These are phyloP conservation scores for Pseudogymnoascus sp. DNA, from an alignment of 2,329 filamentous ascomycete species.

Conservation along the genomic window DNA sequence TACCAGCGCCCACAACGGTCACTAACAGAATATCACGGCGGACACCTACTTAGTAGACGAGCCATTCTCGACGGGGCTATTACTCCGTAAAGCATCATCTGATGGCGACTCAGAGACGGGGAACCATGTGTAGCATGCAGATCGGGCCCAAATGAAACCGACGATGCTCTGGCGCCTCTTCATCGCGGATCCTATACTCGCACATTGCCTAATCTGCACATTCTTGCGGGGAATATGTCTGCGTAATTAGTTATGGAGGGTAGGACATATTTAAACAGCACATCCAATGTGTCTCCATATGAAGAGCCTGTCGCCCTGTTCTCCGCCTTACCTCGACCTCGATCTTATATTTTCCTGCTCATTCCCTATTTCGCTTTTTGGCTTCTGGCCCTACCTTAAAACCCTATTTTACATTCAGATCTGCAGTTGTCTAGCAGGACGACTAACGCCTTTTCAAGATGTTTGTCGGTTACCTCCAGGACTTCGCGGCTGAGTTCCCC, in stretches of 20 bases:
- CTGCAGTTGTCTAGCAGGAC: background rate
- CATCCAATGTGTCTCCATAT: background rate
- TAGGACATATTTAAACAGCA: background rate
- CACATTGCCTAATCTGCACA: background rate
- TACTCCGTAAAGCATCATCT: constrained; percentile 2
- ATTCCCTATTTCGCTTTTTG: background rate
- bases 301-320: background rate
- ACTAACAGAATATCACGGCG: background rate
- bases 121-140: background rate
- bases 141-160: background rate
- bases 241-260: background rate
- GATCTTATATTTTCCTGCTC: background rate
- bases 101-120: background rate
- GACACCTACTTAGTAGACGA: background rate
- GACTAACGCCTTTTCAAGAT: background rate
- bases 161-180: background rate
- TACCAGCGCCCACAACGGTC: background rate
- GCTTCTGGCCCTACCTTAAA: background rate
- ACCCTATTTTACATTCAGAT: background rate
- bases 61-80: constrained; percentile 6
- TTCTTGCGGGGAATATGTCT: background rate
- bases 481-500: background rate
- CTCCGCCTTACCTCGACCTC: background rate
- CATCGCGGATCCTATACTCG: background rate
- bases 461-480: background rate